These are phyloP conservation scores for Coemansia sp. DNA, from an alignment of 192 early-diverging fungal species.

Conservation along the genomic window DNA sequence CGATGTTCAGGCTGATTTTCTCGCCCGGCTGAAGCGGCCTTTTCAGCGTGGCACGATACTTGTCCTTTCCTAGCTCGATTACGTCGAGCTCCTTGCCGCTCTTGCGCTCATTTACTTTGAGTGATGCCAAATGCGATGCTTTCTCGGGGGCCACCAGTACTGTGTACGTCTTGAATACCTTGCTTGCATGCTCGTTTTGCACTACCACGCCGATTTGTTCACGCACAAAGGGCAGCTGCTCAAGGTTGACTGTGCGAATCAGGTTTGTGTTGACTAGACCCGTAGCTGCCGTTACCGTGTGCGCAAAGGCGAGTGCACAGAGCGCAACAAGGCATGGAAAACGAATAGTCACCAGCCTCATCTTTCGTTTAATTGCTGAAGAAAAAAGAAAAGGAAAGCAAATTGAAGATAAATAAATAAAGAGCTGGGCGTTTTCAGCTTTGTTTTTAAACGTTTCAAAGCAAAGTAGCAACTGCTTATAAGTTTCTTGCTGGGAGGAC, in stretches of 20 bases:
- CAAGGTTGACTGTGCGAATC: conserved; percentile 43
- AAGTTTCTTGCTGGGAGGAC: no score
- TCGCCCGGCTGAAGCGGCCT: conserved; percentile 57
- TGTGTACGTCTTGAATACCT: conserved; percentile 26
- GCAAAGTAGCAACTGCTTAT: no score
- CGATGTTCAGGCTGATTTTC: conserved; percentile 62
- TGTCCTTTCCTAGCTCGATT: not conserved
- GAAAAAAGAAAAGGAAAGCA: not conserved
- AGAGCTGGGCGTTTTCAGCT: no score
- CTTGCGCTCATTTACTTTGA: conserved; percentile 49
- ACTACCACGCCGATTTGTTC: conserved; percentile 55
- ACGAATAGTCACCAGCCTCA: not conserved
- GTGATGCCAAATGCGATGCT: conserved; percentile 19
- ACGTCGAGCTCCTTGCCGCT: conserved; percentile 26
- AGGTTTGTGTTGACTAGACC: conserved; percentile 49
- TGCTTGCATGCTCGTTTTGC: conserved; percentile 38
- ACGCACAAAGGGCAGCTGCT: conserved; percentile 38
- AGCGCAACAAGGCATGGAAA: not conserved
- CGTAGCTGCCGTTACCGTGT: not conserved
- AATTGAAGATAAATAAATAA: no score
- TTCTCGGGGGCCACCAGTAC: conserved; percentile 21
- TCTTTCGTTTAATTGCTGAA: not conserved
- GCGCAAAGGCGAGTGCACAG: not conserved
- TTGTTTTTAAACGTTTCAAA: no score
- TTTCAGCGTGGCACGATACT: conserved; percentile 20